Evolutionary conservation across 2,329 filamentous ascomycete species (phyloP), one percentile per base, ranked within the genome.

Genomic region (Aspergillus sp.): DNA sequence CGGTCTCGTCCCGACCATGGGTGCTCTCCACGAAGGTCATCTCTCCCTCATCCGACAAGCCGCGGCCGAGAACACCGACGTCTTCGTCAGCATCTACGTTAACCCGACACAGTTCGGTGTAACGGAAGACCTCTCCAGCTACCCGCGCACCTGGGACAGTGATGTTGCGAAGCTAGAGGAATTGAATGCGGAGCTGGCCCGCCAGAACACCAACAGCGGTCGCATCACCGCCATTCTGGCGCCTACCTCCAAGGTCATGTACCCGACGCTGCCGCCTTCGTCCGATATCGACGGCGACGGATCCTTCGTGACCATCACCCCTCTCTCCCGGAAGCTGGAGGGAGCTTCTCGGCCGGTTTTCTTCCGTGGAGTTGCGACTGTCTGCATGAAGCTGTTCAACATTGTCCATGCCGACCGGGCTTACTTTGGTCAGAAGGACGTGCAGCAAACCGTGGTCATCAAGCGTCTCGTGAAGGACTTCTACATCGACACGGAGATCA

Each of bases 361-460:
- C 77, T 99, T 99, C 79, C 85, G 95, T 52, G 95, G 95, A 41
- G 95, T 99, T 36, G 93, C 95, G 19, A 99, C 95, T 1, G 90
- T 99, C 2, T 97, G 93, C 80, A 95, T 94, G 86, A 99, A 96
- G 78, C 79, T 96, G 13, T 94, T 96, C 79, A 93, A 93, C 71
- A 90, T 92, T 57, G 88, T 91, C 49, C 83, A 86, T 65, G 89
- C 91, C 3, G 89, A 93, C 59, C 84, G 84, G 48, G 91, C 92
- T 5, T 95, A 96, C 78, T 97, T 99, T 80, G 95, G 95, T 3
- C 95, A 98, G 77, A 99, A 99, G 79, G 95, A 99, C 75, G 87
- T 97, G 19, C 95, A 99, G 81, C 95, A 99, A 78, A 96, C 92
- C 0, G 90, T 96, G 17, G 86, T 99, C 10, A 90, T 99, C 70